phyloP scores from a whole-genome alignment of 306 rosid genomes.

The Parietaria judaica region DNA sequence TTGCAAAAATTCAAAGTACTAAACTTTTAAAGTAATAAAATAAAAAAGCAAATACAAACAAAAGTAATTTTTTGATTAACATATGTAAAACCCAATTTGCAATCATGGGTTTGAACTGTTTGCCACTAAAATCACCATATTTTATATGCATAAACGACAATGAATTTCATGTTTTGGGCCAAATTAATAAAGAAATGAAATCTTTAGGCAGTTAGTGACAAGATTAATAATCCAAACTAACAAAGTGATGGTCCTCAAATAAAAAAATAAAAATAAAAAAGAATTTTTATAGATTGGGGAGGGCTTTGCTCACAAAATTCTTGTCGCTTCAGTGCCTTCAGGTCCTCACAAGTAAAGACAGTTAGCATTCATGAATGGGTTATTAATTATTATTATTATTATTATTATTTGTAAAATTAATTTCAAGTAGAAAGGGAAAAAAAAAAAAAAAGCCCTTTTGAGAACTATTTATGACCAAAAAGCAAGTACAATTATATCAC shows the following conservation, averaged over 20 bases:
- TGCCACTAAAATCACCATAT: background rate
- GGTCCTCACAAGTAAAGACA: conserved; percentile 11
- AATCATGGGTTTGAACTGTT: conserved; percentile 9
- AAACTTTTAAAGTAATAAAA: conserved; percentile 4
- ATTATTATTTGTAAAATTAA: background rate
- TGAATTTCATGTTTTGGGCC: background rate
- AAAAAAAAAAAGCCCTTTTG: conserved; percentile 1
- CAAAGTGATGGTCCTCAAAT: background rate
- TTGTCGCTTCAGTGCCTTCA: conserved; percentile 10
- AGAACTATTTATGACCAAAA: background rate
- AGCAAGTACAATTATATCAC: background rate
- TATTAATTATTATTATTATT: no score
- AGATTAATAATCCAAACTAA: background rate
- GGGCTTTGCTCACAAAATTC: conserved; percentile 2
- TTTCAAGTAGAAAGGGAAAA: no score
- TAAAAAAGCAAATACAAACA: conserved; percentile 2
- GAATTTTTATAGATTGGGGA: background rate
- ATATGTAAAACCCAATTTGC: background rate
- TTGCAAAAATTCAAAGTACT: conserved; percentile 3
- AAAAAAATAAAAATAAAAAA: no score
- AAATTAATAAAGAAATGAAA: background rate
- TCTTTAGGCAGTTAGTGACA: background rate
- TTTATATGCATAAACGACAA: background rate
- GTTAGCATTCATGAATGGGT: background rate
- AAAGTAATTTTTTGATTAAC: conserved; percentile 1